A percentile compares a stretch with the other conserved stretches of the same genome.
These are phyloP conservation scores for Selaginella moellendorffii DNA, from an alignment of 75 land plant genomes.

Conservation along the genomic window DNA sequence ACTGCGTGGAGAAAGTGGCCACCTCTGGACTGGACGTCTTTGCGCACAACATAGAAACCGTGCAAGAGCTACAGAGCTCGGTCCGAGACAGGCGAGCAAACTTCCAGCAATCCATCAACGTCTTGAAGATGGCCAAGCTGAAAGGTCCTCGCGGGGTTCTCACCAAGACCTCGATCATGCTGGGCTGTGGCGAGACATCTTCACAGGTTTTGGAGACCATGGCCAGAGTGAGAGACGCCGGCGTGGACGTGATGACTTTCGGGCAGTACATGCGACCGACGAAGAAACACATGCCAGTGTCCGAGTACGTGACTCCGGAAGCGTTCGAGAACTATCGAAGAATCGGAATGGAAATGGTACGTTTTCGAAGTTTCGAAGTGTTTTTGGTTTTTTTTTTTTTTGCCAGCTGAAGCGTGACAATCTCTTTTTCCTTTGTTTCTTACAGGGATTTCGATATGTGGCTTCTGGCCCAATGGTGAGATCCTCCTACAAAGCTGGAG, in stretches of 20 bases:
- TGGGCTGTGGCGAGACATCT: slow-evolving; percentile 97
- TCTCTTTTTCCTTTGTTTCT: not conserved
- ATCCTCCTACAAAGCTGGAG: slow-evolving; percentile 96
- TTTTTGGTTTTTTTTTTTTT: too few relatives aligned
- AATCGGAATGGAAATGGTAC: slow-evolving; percentile 85
- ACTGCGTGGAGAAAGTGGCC: slow-evolving; percentile 83
- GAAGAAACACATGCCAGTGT: slow-evolving; percentile 93
- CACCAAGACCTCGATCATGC: slow-evolving; percentile 93
- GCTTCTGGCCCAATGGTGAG: slow-evolving; percentile 98
- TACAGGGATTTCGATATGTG: slow-evolving; percentile 88
- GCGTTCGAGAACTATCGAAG: slow-evolving; percentile 75
- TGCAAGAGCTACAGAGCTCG: slow-evolving; percentile 74
- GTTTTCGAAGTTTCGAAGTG: too few relatives aligned
- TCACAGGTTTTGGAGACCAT: slow-evolving; percentile 69
- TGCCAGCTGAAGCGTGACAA: not conserved
- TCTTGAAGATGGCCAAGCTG: slow-evolving; percentile 70
- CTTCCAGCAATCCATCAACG: slow-evolving; percentile 86
- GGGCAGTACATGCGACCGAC: slow-evolving; percentile 99
- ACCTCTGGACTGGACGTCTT: slow-evolving; percentile 87
- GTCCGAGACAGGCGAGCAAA: slow-evolving; percentile 92
- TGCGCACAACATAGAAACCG: slow-evolving; percentile 98
- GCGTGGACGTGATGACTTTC: slow-evolving; percentile 97
- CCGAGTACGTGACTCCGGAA: slow-evolving; percentile 90
- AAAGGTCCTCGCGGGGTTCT: slow-evolving; percentile 72
- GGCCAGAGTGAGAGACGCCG: slow-evolving; percentile 85